Percentiles rank a stretch among this genome's conserved stretches.
Evolutionary conservation across 305 asterid species (phyloP).

Genomic region (Solanum hybrid): DNA sequence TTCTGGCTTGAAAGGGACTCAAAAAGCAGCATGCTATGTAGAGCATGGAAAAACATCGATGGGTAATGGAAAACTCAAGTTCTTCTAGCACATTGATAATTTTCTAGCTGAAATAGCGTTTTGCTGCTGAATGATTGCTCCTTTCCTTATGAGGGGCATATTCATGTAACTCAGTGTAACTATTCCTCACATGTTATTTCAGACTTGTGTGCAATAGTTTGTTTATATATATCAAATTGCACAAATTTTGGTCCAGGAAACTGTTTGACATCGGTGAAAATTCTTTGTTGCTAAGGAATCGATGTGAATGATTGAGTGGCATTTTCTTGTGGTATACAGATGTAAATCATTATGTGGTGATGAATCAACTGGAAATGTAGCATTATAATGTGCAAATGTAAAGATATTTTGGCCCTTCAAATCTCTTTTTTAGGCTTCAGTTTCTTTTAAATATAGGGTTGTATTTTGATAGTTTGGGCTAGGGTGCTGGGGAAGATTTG

Average conservation of each 20-base stretch:
- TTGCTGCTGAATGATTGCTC: neutral
- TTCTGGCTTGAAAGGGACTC: constrained; percentile 22
- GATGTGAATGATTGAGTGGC: neutral
- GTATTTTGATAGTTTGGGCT: neutral
- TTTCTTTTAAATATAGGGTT: neutral
- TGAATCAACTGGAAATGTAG: neutral
- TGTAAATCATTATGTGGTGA: neutral
- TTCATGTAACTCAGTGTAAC: neutral
- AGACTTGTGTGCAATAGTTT: neutral
- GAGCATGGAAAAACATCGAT: constrained; percentile 22
- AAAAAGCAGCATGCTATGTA: constrained; percentile 29
- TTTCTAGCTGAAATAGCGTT: constrained; percentile 3
- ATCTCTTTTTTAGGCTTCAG: neutral
- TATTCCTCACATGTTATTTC: neutral
- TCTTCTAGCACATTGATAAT: constrained; percentile 19
- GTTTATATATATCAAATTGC: neutral
- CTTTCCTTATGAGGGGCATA: neutral
- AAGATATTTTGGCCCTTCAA: neutral
- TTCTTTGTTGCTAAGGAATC: neutral
- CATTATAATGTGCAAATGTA: neutral
- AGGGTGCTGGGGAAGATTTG: neutral
- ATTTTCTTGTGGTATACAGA: neutral
- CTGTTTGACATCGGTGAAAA: neutral
- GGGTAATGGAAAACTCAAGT: constrained; percentile 27
- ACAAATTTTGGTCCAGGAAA: neutral